Evolutionary conservation across 306 rosid species (phyloP), one percentile per base, ranked within the genome.

Genomic region (Bauhinia variegata): DNA sequence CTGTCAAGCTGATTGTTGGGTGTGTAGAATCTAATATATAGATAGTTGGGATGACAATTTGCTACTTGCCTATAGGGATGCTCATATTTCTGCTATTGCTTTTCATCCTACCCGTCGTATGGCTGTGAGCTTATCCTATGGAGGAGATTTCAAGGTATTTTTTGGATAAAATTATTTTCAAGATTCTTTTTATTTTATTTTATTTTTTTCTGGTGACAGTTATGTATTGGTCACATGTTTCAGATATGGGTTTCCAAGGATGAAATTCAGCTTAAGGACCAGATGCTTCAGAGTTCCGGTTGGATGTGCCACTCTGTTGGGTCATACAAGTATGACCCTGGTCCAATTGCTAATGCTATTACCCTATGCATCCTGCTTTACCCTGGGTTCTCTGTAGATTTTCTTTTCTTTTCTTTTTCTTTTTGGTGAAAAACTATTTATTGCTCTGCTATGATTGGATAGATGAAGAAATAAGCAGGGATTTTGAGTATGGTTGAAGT

Each of bases 241-340:
- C 84, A 93, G 99, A 66, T 88, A 59, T 93, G 99, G 99, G 86
- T 84, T 73, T 77, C 83, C 83, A 80, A 70, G 54, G 87, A 85
- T 62, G 87, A 81, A 38, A 67, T 68, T 50, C 83, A 74, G 70
- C 82, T 74, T 70, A 83, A 83, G 39, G 73, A 55, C 54, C 84
- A 78, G 71, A 59, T 23, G 54, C 57, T 43, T 57, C 81, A 54
- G 69, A 84, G 67, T 79, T 86, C 87, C 67, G 88, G 89, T 60
- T 93, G 99, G 99, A 87, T 70, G 84, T 93, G 99, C 71, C 91
- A 86, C n/a, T 91, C 99, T 7, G 85, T 90, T 74, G 99, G 96
- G 50, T 85, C 97, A 78, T 93, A 93, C 81, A 93, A 90, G 99
- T 93, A 88, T 59, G 86, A 38, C 42, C 67, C 52, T 42, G 5